phyloP scores from a whole-genome alignment of 352 stramenopile genomes.

The Phytophthora lateralis region DNA sequence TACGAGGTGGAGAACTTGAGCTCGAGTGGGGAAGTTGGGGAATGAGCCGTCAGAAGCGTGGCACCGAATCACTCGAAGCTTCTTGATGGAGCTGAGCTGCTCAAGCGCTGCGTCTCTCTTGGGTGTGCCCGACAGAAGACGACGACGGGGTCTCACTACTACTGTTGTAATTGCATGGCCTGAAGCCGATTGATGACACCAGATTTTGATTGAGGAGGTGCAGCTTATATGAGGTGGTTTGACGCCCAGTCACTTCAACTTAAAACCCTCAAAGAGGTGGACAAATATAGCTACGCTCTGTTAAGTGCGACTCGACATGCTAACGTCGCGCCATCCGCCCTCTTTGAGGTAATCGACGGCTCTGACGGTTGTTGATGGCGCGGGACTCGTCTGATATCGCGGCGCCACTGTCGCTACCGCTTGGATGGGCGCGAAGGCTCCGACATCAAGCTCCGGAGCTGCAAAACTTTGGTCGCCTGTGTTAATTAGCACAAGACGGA shows the following conservation, averaged over 20 bases:
- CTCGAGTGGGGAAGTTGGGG: conserved; percentile 30
- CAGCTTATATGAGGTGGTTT: neutral
- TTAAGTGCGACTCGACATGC: neutral
- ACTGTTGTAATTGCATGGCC: conserved; percentile 18
- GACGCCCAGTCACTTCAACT: neutral
- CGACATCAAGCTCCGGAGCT: neutral
- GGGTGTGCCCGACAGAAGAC: conserved; percentile 7
- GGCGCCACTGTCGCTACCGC: neutral
- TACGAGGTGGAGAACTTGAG: conserved; percentile 12
- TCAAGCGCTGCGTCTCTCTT: conserved; percentile 24
- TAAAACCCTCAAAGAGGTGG: neutral
- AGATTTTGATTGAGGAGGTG: conserved; percentile 16
- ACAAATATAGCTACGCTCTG: neutral
- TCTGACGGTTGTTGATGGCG: neutral
- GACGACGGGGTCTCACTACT: conserved; percentile 36
- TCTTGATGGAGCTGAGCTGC: conserved; percentile 7
- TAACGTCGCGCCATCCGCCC: neutral
- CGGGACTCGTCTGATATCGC: conserved; percentile 9
- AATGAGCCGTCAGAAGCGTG: conserved; percentile 37
- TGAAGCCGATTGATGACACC: conserved; percentile 38
- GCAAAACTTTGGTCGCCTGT: conserved; percentile 9
- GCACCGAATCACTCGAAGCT: neutral
- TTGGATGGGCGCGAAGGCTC: conserved; percentile 1
- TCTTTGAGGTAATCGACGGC: neutral
- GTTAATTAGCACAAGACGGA: conserved; percentile 25